Base-by-base conservation (phyloP, 2,329 filamentous ascomycete species). In the Geosmithia flava region DNA sequence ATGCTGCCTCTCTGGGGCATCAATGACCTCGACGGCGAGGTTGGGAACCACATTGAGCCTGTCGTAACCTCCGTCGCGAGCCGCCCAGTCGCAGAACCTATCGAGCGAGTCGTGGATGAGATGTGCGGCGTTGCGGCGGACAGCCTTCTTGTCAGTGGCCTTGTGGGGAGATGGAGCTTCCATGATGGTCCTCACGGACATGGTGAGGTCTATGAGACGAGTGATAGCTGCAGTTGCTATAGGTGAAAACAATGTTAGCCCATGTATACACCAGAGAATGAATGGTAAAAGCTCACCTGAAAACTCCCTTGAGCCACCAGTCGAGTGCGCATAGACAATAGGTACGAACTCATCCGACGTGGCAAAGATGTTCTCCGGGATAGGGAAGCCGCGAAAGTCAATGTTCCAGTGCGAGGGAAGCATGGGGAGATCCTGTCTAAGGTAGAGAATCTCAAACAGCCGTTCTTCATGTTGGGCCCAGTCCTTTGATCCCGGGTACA, bases 401-500 rank as follows among this genome's bases (percentile, higher is more conserved):
- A 68, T 54, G 15, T 59, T 56, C 68, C 68, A 71, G 29, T 66
- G 62, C 4, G 56, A 49, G 2, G 68, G 68, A 11, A 71, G 52
- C 29, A 71, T 59, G 2, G 68, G 63, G 2, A 65, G 57, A 49
- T 68, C 62, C 50, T 68, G 62, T n/a, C 68, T 56, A 53, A 65
- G 57, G 50, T 63, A 71, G 2, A 71, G 52, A 39, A 67, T 61
- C 53, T 68, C 64, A 48, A 70, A 71, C 30, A 71, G 59, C 2
- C 54, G 57, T 29, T 68, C 66, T 53, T 78, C 76, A n/a, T 69
- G 69, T 10, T 65, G 59, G 27, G 76, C 66, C 74, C 76, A 79
- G 48, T 67, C 62, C 44, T 66, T 67, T 41, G 72, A 65, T 20
- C 66, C 65, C 0, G 66, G 66, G 47, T 67, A 70, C 1, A 59